Base-by-base conservation (phyloP, 2,329 filamentous ascomycete genomes). In the Tympanopsis confertula region DNA sequence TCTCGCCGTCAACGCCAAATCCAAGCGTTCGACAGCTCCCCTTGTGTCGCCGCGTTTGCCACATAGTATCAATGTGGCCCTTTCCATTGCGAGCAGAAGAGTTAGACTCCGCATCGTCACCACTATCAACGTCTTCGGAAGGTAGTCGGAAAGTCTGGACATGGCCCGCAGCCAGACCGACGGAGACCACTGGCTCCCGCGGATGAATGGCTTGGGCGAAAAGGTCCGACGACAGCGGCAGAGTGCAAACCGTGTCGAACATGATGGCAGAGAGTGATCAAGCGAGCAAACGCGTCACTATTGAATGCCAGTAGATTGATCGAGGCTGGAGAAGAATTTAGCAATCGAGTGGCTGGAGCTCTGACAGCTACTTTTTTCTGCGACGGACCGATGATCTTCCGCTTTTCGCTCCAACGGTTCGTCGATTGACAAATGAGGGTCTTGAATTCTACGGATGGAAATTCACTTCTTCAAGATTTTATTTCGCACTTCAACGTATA, bases 171-270 rank as follows among this genome's bases (percentile, higher is more conserved):
- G 83, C 78, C 19, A 95, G 71, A 13, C 91, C 91, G 35, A 94
- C 84, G 0, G 87, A 84, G 43, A 98, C 69, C 37, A 98, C 64
- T 13, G 89, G 86, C 55, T 88, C 78, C 1, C 71, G 74, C 1
- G 91, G 88, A 55, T 98, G 91, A 15, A 94, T 66, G 12, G 82
- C 83, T 58, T 94, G 87, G 2, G 86, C 63, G 63, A 98, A 96
- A 50, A 98, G 69, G 53, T 96, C 91, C 40, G 84, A 74, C 41
- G 75, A 74, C 35, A 96, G 76, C 44, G 88, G 87, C 35, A 96
- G 75, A 19, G 84, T 86, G 68, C 89, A 95, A 46, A 94, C 73
- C 46, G 86, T 94, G 59, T 95, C 87, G 54, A 93, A 33, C 30
- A 33, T 33, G 15, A 15, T 15, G 30, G 10, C 10, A 15, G 15